Evolutionary conservation across 192 early-diverging fungal species (phyloP).

Genomic region (Chytriomyces sp.): DNA sequence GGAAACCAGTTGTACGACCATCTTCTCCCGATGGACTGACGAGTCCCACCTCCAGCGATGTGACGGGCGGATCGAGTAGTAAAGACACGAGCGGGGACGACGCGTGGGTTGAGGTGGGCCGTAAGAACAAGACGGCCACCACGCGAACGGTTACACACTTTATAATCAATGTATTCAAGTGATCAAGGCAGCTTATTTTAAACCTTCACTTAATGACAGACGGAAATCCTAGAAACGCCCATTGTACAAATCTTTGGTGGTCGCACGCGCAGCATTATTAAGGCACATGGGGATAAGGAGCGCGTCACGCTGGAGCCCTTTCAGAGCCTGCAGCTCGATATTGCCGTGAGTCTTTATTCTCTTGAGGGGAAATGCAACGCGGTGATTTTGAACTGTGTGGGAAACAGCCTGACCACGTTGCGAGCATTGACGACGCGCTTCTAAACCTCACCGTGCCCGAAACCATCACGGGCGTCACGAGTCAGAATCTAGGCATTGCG

Average conservation of each 20-base stretch:
- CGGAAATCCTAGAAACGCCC: constrained; percentile 70
- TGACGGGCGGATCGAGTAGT: too few relatives aligned
- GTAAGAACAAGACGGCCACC: constrained; percentile 72
- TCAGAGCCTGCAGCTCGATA: constrained; percentile 83
- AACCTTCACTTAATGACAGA: constrained; percentile 51
- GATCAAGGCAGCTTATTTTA: too few relatives aligned
- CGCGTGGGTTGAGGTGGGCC: constrained; percentile 90
- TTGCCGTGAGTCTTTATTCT: constrained; percentile 69
- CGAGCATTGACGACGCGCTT: constrained; percentile 85
- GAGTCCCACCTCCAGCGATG: not conserved
- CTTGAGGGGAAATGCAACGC: not conserved
- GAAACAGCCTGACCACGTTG: constrained; percentile 57
- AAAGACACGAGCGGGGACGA: too few relatives aligned
- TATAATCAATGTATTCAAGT: too few relatives aligned
- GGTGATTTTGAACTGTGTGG: not conserved
- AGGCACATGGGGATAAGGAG: constrained; percentile 70
- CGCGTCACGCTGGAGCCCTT: constrained; percentile 88
- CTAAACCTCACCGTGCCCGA: constrained; percentile 76
- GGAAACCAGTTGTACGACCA: not conserved
- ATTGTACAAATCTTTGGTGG: constrained; percentile 90
- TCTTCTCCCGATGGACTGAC: not conserved
- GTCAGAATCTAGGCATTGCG: too few relatives aligned
- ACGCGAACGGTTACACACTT: constrained; percentile 58
- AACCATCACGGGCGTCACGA: constrained; percentile 75
- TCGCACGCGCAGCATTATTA: constrained; percentile 72